Evolutionary conservation across 2,329 filamentous ascomycete genomes (phyloP).

Genomic region (Phyllachora maydis): DNA sequence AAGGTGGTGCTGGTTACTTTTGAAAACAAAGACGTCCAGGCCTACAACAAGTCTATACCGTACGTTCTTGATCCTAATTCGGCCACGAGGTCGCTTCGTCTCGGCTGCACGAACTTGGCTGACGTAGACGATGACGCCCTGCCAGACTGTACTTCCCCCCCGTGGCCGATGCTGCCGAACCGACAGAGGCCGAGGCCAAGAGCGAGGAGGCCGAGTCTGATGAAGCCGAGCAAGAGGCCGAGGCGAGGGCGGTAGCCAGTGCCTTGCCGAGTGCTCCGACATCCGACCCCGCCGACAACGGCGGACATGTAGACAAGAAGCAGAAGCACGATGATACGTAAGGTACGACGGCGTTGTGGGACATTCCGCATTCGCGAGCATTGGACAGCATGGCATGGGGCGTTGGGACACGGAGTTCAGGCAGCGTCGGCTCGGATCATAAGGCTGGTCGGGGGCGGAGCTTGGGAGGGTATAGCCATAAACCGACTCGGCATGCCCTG

Average conservation of each 20-base stretch:
- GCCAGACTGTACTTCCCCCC: conserved; percentile 11
- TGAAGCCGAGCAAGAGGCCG: conserved; percentile 5
- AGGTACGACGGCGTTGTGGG: no score
- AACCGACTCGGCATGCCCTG: no score
- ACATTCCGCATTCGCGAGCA: no score
- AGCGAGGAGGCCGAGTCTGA: conserved; percentile 2
- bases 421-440: no score
- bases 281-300: conserved; percentile 6
- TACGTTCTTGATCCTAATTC: conserved; percentile 24
- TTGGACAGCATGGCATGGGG: no score
- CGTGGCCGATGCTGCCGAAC: conserved; percentile 4
- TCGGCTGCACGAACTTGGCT: no score
- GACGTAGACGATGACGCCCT: background rate
- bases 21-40: conserved; percentile 50
- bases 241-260: conserved; percentile 8
- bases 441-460: no score
- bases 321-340: conserved; percentile 5
- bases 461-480: no score
- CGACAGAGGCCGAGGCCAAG: conserved; percentile 1
- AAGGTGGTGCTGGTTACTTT: conserved; percentile 77
- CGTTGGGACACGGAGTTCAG: no score
- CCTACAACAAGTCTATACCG: conserved; percentile 55
- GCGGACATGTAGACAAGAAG: conserved; percentile 9
- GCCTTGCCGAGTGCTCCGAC: conserved; percentile 10
- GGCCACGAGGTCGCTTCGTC: background rate